phyloP scores from a whole-genome alignment of 352 stramenopile genomes.

The Pythium pectinolyticum region DNA sequence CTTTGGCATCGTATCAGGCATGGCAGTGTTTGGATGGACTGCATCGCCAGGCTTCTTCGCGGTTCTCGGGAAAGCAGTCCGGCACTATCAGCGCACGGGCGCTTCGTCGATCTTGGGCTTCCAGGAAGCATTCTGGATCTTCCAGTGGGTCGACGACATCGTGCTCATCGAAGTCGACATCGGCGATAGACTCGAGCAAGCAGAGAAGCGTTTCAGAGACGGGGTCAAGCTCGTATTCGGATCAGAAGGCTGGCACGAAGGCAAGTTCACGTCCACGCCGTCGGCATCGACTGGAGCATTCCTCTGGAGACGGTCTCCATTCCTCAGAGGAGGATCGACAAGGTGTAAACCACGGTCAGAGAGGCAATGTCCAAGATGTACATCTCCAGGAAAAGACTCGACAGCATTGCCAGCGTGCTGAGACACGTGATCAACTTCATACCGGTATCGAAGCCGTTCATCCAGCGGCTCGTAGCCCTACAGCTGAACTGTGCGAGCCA shows the following conservation, averaged over 20 bases:
- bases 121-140: conserved; percentile 8
- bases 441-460: conserved; percentile 8
- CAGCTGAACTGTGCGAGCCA: not conserved
- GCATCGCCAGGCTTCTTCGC: conserved; percentile 4
- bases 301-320: not conserved
- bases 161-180: conserved; percentile 8
- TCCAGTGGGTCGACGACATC: conserved; percentile 14
- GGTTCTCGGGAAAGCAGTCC: conserved; percentile 4
- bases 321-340: conserved; percentile 8
- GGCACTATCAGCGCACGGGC: conserved; percentile 5
- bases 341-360: not conserved
- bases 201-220: conserved; percentile 10
- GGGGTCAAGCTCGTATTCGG: conserved; percentile 9
- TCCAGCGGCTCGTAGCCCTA: conserved; percentile 1
- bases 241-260: conserved; percentile 7
- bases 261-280: conserved; percentile 11
- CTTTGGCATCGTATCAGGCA: conserved; percentile 8
- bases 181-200: not conserved
- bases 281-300: conserved; percentile 10
- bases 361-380: not conserved
- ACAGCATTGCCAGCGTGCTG: conserved; percentile 2
- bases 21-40: conserved; percentile 7
- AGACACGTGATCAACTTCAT: conserved; percentile 11
- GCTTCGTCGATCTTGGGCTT: not conserved
- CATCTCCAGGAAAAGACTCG: conserved; percentile 1